A percentile compares a stretch with the other conserved stretches of the same genome.
phyloP scores from a whole-genome alignment of 495 filamentous ascomycete genomes.

The Friedmanniomyces simplex region DNA sequence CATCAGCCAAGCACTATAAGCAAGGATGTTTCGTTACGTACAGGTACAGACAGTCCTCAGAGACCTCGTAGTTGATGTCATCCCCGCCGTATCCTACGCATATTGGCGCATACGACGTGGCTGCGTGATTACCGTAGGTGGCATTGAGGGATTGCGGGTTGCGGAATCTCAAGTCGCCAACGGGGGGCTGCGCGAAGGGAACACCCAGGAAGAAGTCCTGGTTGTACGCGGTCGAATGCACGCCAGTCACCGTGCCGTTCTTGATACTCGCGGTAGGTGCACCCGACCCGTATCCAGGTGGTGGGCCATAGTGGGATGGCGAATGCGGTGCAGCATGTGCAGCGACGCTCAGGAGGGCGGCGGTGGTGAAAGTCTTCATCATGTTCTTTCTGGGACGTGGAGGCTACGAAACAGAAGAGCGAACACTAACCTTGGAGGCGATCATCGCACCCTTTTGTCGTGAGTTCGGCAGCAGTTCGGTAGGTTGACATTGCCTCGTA shows the following conservation, averaged over 20 bases:
- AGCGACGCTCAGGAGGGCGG: background rate
- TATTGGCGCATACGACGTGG: conserved; percentile 30
- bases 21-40: background rate
- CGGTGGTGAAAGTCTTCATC: background rate
- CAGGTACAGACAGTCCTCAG: conserved; percentile 52
- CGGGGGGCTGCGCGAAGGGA: conserved; percentile 54
- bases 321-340: background rate
- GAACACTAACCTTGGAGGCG: background rate
- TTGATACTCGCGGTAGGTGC: conserved; percentile 23
- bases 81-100: conserved; percentile 37
- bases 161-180: conserved; percentile 47
- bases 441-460: background rate
- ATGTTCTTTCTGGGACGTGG: background rate
- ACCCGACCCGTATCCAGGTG: background rate
- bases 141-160: conserved; percentile 44
- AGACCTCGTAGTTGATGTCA: conserved; percentile 20
- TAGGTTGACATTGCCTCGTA: background rate
- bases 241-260: conserved; percentile 30
- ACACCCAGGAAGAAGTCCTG: conserved; percentile 49
- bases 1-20: background rate
- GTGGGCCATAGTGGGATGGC: background rate
- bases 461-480: background rate
- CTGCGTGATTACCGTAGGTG: conserved; percentile 24
- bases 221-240: conserved; percentile 22
- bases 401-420: background rate